Percentiles rank a stretch among this genome's conserved stretches.
Evolutionary conservation across 129 eudicot species (phyloP).

Genomic region (Lactuca sativa): DNA sequence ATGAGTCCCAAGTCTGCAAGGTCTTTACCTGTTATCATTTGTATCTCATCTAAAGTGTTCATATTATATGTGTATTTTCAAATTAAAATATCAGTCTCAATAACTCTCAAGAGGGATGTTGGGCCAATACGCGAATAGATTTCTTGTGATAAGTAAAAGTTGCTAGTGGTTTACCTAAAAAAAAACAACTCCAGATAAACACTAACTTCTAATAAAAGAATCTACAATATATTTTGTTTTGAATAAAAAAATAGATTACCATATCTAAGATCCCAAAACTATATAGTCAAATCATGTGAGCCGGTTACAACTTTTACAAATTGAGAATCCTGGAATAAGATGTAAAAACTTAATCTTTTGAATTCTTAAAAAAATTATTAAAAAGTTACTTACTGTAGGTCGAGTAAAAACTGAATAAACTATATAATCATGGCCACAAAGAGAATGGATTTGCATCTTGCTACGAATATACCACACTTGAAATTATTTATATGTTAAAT

Average conservation of each 20-base stretch:
- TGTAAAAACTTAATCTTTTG: slow-evolving; percentile 1
- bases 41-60: too few relatives aligned
- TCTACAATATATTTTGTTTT: neutral
- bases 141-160: slow-evolving; percentile 96
- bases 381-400: slow-evolving; percentile 55
- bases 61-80: too few relatives aligned
- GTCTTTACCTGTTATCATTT: too few relatives aligned
- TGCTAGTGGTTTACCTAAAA: slow-evolving; percentile 82
- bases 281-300: slow-evolving; percentile 93
- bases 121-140: slow-evolving; percentile 97
- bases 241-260: slow-evolving; percentile 35
- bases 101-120: slow-evolving; percentile 77
- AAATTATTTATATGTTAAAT: slow-evolving; percentile 23
- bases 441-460: slow-evolving; percentile 90
- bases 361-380: slow-evolving; percentile 3
- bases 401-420: slow-evolving; percentile 97
- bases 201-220: neutral
- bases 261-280: slow-evolving; percentile 97
- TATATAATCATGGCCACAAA: slow-evolving; percentile 87
- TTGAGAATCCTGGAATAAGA: slow-evolving; percentile 80
- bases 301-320: slow-evolving; percentile 67
- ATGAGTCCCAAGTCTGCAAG: too few relatives aligned
- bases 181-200: neutral
- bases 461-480: slow-evolving; percentile 98
- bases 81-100: too few relatives aligned